Evolutionary conservation across 805 yeast genomes (phyloP).

Genomic region (Yarrowia bubula): DNA sequence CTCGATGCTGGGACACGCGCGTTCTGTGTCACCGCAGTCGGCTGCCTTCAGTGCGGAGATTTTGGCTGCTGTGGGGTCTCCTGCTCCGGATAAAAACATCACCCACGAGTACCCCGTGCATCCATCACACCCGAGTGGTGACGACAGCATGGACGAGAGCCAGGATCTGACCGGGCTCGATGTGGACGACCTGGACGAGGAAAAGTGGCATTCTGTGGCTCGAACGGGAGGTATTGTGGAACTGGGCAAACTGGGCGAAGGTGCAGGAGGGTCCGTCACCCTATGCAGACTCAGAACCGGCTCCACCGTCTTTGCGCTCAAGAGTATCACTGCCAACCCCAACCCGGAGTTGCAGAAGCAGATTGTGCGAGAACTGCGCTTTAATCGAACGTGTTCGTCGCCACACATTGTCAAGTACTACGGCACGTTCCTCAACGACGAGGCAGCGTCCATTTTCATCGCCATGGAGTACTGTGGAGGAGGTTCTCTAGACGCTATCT

Average conservation of each 20-base stretch:
- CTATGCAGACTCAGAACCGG: conserved; percentile 67
- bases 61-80: conserved; percentile 33
- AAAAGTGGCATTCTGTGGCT: conserved; percentile 69
- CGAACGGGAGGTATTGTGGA: conserved; percentile 62
- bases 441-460: conserved; percentile 77
- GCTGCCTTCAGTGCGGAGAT: conserved; percentile 33
- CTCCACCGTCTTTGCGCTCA: conserved; percentile 74
- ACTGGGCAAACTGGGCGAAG: conserved; percentile 80
- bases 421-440: conserved; percentile 82
- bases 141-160: conserved; percentile 16
- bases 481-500: conserved; percentile 84
- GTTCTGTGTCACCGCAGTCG: conserved; percentile 28
- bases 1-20: background rate
- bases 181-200: conserved; percentile 55
- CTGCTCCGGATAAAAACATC: background rate
- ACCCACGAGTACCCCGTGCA: conserved; percentile 27
- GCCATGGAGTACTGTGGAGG: conserved; percentile 99
- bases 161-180: conserved; percentile 29
- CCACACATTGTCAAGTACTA: conserved; percentile 87
- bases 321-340: conserved; percentile 68
- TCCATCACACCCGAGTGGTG: background rate
- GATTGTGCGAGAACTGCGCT: conserved; percentile 84
- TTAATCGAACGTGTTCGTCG: conserved; percentile 76
- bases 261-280: conserved; percentile 87
- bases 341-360: conserved; percentile 87